These are phyloP conservation scores for Adansonia madagascariensis DNA, from an alignment of 441 rosid genomes.

Conservation along the genomic window DNA sequence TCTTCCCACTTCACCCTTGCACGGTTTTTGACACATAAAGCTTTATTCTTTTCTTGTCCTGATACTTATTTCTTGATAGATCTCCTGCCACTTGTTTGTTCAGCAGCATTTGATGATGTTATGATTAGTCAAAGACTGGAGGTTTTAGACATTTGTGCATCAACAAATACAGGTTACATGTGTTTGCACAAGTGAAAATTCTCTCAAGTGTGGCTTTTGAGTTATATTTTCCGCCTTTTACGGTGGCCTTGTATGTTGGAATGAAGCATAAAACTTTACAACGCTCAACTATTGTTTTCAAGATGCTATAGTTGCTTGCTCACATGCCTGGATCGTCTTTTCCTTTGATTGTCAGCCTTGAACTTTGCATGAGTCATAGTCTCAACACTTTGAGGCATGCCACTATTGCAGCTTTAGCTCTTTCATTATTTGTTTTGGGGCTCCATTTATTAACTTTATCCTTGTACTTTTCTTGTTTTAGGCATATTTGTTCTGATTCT, in stretches of 20 bases:
- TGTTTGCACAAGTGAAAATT: constrained; percentile 10
- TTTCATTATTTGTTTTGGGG: constrained; percentile 18
- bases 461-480: constrained; percentile 21
- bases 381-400: constrained; percentile 15
- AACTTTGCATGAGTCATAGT: not conserved
- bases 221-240: not conserved
- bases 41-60: not conserved
- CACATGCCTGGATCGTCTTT: not conserved
- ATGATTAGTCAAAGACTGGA: not conserved
- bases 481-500: constrained; percentile 1
- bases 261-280: not conserved
- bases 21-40: constrained; percentile 1
- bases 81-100: constrained; percentile 4
- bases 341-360: constrained; percentile 2
- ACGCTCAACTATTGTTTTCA: constrained; percentile 3
- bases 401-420: constrained; percentile 4
- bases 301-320: constrained; percentile 10
- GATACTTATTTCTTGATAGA: constrained; percentile 8
- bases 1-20: constrained; percentile 18
- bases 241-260: not conserved
- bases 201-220: constrained; percentile 16
- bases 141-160: constrained; percentile 17
- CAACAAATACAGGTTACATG: not conserved
- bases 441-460: constrained; percentile 23
- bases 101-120: constrained; percentile 11